Percentiles rank a stretch among this genome's conserved stretches.
Evolutionary conservation across 1,284 basidiomycete genomes (phyloP).

Genomic region (Ceratobasidium sp.): DNA sequence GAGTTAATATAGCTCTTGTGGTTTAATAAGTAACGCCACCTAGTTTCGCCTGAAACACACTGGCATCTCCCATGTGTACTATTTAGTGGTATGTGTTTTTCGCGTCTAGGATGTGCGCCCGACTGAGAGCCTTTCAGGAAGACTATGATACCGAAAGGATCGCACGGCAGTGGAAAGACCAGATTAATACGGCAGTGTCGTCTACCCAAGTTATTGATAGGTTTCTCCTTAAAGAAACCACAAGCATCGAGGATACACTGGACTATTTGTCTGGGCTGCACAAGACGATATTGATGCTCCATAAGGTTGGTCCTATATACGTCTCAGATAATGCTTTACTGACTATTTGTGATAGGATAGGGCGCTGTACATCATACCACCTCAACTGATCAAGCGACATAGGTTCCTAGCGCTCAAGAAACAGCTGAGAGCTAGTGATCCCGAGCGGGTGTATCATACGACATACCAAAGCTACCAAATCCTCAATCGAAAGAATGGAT

Average conservation of each 20-base stretch:
- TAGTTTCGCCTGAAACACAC: constrained; percentile 64
- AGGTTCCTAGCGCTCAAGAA: constrained; percentile 56
- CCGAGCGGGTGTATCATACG: constrained; percentile 57
- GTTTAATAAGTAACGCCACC: neutral
- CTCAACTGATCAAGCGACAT: constrained; percentile 54
- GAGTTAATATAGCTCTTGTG: neutral
- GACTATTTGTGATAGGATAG: constrained; percentile 42
- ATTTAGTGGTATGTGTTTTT: constrained; percentile 61
- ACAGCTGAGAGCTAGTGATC: constrained; percentile 56
- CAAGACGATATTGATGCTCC: constrained; percentile 58
- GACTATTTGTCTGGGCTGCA: constrained; percentile 60
- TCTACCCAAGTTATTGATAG: constrained; percentile 66
- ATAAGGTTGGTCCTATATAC: constrained; percentile 54
- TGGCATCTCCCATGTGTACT: constrained; percentile 62
- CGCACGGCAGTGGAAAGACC: constrained; percentile 57
- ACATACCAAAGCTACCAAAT: constrained; percentile 61
- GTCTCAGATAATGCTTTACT: neutral
- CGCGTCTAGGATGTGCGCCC: neutral
- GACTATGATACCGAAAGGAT: constrained; percentile 44
- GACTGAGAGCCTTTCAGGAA: constrained; percentile 14
- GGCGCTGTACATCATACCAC: constrained; percentile 49
- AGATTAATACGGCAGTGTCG: constrained; percentile 60
- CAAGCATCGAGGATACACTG: constrained; percentile 62
- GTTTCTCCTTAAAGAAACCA: constrained; percentile 66
- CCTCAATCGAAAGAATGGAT: constrained; percentile 63